A percentile compares a stretch with the other conserved stretches of the same genome.
Conservation (phyloP, 257 asterid species). For the Rauvolfia tetraphylla region DNA sequence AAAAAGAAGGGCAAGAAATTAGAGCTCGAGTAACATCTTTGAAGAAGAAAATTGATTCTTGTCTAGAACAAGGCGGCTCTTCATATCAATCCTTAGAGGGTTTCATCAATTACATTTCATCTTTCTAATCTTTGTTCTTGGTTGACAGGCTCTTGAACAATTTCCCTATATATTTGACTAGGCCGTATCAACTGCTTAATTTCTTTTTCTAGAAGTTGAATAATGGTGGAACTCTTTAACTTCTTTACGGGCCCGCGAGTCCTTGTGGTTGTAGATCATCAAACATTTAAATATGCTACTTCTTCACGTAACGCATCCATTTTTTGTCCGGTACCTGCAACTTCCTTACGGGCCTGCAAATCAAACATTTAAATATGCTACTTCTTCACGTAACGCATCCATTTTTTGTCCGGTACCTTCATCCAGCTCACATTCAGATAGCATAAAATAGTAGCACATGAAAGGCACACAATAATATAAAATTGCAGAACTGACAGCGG, state of each 20-base stretch:
- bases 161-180: too few species aligned
- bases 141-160: background rate
- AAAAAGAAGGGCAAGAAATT: background rate
- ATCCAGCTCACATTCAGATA: too few species aligned
- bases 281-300: too few species aligned
- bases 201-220: too few species aligned
- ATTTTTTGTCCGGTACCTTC: background rate
- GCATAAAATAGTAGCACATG: background rate
- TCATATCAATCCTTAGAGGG: background rate
- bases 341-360: slow-evolving; percentile 14
- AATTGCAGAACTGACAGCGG: background rate
- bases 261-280: too few species aligned
- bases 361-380: too few species aligned
- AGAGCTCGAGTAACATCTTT: background rate
- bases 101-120: background rate
- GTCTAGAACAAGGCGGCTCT: background rate
- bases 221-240: slow-evolving; percentile 4
- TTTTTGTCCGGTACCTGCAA: background rate
- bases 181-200: background rate
- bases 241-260: slow-evolving; percentile 14
- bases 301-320: background rate
- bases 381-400: background rate
- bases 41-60: background rate
- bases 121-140: background rate
- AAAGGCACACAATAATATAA: background rate